These are phyloP conservation scores for Amphicarpaea edgeworthii DNA, from an alignment of 306 rosid genomes.

Conservation along the genomic window DNA sequence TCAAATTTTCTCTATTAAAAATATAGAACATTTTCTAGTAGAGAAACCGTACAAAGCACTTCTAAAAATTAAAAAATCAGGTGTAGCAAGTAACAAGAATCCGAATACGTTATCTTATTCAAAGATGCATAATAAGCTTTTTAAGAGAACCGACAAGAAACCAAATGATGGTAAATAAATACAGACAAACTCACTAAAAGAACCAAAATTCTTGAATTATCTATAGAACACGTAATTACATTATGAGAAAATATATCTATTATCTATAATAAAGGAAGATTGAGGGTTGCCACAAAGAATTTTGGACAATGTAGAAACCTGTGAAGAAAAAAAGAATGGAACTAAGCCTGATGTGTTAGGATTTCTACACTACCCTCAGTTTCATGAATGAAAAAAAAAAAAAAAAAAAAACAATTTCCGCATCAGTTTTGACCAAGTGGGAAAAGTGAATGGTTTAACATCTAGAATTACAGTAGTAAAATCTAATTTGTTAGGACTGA, in stretches of 20 bases:
- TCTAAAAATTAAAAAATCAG: not conserved
- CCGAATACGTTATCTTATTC: not conserved
- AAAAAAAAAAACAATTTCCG: constrained; percentile 27
- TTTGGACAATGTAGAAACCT: constrained; percentile 47
- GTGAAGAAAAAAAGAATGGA: constrained; percentile 40
- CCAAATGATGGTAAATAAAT: constrained; percentile 22
- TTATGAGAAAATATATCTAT: constrained; percentile 41
- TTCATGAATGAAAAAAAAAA: constrained; percentile 43
- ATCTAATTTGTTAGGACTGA: constrained; percentile 54
- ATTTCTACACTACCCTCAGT: constrained; percentile 57
- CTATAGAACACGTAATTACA: constrained; percentile 49
- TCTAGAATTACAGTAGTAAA: constrained; percentile 57
- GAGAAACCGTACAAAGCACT: no score
- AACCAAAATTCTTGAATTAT: constrained; percentile 44
- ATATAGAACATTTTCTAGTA: no score
- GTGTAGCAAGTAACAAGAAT: not conserved
- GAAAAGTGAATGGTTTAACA: constrained; percentile 48
- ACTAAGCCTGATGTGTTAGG: constrained; percentile 49
- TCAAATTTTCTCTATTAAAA: no score
- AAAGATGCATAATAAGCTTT: not conserved
- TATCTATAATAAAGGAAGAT: constrained; percentile 41
- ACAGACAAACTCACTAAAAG: constrained; percentile 14
- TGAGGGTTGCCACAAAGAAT: constrained; percentile 44
- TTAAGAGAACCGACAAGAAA: not conserved
- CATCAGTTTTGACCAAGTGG: constrained; percentile 41